A percentile compares a stretch with the other conserved stretches of the same genome.
These are phyloP conservation scores for Blastobotrys persicus DNA, from an alignment of 1,139 yeast species.

Conservation along the genomic window DNA sequence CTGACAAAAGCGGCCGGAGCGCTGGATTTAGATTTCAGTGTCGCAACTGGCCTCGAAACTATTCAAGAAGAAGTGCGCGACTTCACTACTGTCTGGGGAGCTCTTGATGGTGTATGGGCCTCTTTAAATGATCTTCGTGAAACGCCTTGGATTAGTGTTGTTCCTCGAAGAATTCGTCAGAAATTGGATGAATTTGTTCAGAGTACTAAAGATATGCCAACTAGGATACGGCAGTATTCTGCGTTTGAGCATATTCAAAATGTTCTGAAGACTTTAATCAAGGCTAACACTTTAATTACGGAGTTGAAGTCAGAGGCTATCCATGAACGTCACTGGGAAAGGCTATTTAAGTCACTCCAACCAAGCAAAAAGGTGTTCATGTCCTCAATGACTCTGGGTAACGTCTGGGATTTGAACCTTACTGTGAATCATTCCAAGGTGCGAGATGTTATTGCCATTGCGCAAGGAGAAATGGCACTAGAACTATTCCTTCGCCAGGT, in stretches of 20 bases:
- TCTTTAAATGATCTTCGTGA: slow-evolving; percentile 46
- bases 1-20: slow-evolving; percentile 45
- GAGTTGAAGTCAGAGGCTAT: slow-evolving; percentile 59
- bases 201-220: slow-evolving; percentile 53
- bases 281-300: slow-evolving; percentile 43
- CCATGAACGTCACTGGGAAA: slow-evolving; percentile 68
- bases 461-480: slow-evolving; percentile 69
- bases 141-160: slow-evolving; percentile 52
- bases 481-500: slow-evolving; percentile 56
- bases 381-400: slow-evolving; percentile 47
- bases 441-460: slow-evolving; percentile 54
- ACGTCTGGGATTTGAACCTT: slow-evolving; percentile 60
- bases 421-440: slow-evolving; percentile 47
- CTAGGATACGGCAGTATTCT: slow-evolving; percentile 61
- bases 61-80: slow-evolving; percentile 55
- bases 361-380: slow-evolving; percentile 26
- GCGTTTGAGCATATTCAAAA: slow-evolving; percentile 63
- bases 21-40: slow-evolving; percentile 42
- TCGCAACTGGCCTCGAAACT: slow-evolving; percentile 36
- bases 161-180: slow-evolving; percentile 48
- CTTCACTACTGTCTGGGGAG: slow-evolving; percentile 62
- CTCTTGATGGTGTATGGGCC: slow-evolving; percentile 57
- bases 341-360: slow-evolving; percentile 42
- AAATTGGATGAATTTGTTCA: slow-evolving; percentile 53
- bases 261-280: slow-evolving; percentile 44